phyloP scores from a whole-genome alignment of 371 early-diverging fungal genomes.

The Apophysomyces elegans region DNA sequence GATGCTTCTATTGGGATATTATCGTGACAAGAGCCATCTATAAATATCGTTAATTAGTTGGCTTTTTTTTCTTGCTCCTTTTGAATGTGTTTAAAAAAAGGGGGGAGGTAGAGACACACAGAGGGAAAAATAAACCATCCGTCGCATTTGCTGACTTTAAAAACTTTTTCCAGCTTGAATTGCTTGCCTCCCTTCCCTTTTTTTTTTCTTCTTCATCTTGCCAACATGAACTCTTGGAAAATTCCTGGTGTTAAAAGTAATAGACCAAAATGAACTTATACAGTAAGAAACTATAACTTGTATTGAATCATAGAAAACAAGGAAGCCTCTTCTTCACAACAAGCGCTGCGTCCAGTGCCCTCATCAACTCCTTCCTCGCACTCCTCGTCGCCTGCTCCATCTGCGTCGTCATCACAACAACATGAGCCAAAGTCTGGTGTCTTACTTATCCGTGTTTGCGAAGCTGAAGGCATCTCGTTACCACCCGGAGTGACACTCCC shows the following conservation, averaged over 20 bases:
- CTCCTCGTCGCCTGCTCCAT: conserved; percentile 17
- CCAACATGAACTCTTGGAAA: conserved; percentile 47
- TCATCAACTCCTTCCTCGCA: conserved; percentile 11
- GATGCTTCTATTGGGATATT: neutral
- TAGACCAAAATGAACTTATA: neutral
- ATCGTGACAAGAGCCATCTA: neutral
- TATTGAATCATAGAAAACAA: conserved; percentile 27
- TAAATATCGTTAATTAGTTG: conserved; percentile 7
- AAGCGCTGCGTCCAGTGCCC: conserved; percentile 1
- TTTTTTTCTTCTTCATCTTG: conserved; percentile 11
- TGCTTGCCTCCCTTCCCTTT: neutral
- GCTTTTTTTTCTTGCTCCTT: conserved; percentile 5
- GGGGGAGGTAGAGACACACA: neutral
- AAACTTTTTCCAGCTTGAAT: conserved; percentile 10
- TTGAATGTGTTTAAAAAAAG: conserved; percentile 1
- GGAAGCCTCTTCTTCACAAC: conserved; percentile 19
- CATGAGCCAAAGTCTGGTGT: conserved; percentile 66
- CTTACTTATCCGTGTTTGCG: conserved; percentile 80
- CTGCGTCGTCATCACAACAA: conserved; percentile 18
- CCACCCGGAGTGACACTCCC: conserved; percentile 58
- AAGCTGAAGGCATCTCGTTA: conserved; percentile 74
- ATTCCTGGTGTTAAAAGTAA: conserved; percentile 45
- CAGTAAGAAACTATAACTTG: neutral
- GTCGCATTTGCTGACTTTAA: conserved; percentile 13
- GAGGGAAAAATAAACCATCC: no score